Evolutionary conservation across 306 rosid species (phyloP).

Genomic region (Castanea mollissima): DNA sequence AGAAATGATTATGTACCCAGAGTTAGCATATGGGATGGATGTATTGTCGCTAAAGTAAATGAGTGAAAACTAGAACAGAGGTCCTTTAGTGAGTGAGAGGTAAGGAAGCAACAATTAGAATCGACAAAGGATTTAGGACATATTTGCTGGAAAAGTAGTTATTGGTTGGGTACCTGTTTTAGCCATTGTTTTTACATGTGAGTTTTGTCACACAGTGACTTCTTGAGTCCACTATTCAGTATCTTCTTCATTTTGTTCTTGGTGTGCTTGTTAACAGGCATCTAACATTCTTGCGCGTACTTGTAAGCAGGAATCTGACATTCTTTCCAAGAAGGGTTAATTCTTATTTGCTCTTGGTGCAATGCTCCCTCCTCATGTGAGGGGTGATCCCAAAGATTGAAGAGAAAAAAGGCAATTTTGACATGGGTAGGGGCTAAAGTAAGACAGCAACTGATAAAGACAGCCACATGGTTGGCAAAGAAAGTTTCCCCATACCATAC

Average conservation of each 20-base stretch:
- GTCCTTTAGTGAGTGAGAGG: no score
- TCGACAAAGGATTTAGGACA: no score
- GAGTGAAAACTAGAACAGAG: neutral
- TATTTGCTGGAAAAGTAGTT: neutral
- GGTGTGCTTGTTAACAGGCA: neutral
- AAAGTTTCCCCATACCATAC: neutral
- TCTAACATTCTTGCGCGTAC: neutral
- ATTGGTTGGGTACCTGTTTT: neutral
- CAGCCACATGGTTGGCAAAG: slow-evolving; percentile 14
- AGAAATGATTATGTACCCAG: neutral
- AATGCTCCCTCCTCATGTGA: no score
- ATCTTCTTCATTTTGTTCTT: neutral
- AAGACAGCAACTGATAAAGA: neutral
- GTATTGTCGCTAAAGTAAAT: neutral
- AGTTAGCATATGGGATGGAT: neutral
- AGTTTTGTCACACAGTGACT: neutral
- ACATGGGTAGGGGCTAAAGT: slow-evolving; percentile 1
- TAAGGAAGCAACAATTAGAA: no score
- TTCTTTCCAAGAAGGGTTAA: neutral
- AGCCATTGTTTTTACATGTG: neutral
- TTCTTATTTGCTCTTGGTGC: no score
- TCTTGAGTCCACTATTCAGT: neutral
- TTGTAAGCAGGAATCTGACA: neutral
- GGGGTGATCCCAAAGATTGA: neutral
- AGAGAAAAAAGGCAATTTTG: neutral